These are phyloP conservation scores for Cardamine chenopodiifolia DNA, from an alignment of 345 rosid species.

Conservation along the genomic window DNA sequence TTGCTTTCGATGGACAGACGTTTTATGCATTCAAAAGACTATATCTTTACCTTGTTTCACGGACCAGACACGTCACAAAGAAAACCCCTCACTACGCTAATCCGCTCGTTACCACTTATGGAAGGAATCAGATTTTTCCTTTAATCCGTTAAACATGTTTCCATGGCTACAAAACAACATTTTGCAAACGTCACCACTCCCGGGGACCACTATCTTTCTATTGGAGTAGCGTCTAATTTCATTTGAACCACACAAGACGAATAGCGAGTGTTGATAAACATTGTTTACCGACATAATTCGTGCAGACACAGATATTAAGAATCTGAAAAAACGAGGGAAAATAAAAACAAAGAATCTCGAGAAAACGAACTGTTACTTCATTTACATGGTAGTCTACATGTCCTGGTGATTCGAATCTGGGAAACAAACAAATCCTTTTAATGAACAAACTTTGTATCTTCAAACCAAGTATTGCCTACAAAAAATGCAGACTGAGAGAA, in stretches of 20 bases:
- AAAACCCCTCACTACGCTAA: conserved; percentile 14
- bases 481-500: neutral
- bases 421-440: neutral
- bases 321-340: too few relatives aligned
- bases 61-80: conserved; percentile 13
- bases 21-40: neutral
- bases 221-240: conserved; percentile 3
- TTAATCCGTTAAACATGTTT: conserved; percentile 1
- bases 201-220: neutral
- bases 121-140: neutral
- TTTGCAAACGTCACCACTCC: conserved; percentile 4
- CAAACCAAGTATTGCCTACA: neutral
- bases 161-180: conserved; percentile 16
- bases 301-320: conserved; percentile 10
- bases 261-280: neutral
- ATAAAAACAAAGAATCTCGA: conserved; percentile 5
- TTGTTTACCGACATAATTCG: conserved; percentile 17
- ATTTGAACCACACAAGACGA: conserved; percentile 22
- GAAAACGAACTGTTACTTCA: conserved; percentile 32
- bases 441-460: neutral
- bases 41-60: neutral
- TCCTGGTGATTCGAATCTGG: conserved; percentile 82
- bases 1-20: conserved; percentile 26
- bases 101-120: conserved; percentile 13
- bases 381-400: conserved; percentile 55